A percentile compares a stretch with the other conserved stretches of the same genome.
phyloP scores from a whole-genome alignment of 1,284 basidiomycete genomes.

The Pholiota adiposa region DNA sequence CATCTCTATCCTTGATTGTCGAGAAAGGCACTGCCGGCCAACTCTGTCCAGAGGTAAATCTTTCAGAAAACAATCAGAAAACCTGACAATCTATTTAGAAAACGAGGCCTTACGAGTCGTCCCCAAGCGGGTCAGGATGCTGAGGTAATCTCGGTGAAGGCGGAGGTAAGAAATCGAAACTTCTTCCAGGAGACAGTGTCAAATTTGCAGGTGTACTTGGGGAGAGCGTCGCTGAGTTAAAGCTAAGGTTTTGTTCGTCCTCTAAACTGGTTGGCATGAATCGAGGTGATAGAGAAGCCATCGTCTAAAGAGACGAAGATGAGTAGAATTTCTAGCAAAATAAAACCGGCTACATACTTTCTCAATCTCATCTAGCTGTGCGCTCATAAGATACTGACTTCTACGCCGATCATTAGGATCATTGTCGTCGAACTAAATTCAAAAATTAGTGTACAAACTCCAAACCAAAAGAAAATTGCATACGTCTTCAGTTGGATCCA shows the following conservation, averaged over 20 bases:
- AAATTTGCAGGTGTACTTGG: conserved; percentile 37
- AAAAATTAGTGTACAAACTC: conserved; percentile 2
- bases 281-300: conserved; percentile 73
- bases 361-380: conserved; percentile 77
- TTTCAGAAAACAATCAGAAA: neutral
- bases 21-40: conserved; percentile 59
- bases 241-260: conserved; percentile 42
- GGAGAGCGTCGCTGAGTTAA: conserved; percentile 32
- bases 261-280: conserved; percentile 52
- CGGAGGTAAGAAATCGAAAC: conserved; percentile 39
- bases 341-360: conserved; percentile 45
- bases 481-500: conserved; percentile 55
- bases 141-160: conserved; percentile 38
- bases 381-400: conserved; percentile 72
- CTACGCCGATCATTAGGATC: conserved; percentile 72
- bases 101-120: conserved; percentile 26
- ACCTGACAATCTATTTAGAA: neutral
- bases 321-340: neutral
- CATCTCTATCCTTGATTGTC: conserved; percentile 33
- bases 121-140: conserved; percentile 28
- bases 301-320: conserved; percentile 44
- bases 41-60: conserved; percentile 20
- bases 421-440: conserved; percentile 59
- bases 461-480: conserved; percentile 32
- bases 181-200: conserved; percentile 31